Evolutionary conservation across 345 rosid species (phyloP).

Genomic region (Rhodamnia rubescens): DNA sequence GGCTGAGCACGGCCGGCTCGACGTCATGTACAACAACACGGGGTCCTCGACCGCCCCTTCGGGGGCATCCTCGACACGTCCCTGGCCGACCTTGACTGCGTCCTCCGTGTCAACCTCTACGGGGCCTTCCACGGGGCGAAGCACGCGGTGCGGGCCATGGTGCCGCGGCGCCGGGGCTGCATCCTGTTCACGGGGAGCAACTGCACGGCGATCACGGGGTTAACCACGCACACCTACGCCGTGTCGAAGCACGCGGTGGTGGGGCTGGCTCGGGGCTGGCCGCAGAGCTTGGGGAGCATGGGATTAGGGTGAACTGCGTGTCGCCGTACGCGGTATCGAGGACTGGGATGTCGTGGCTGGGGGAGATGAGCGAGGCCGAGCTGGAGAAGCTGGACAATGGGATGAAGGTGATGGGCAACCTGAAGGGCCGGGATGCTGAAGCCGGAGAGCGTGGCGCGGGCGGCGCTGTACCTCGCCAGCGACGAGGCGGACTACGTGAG

Average conservation of each 20-base stretch:
- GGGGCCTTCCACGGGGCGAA: not conserved
- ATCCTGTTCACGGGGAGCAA: not conserved
- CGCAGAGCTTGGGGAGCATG: constrained; percentile 8
- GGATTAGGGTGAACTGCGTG: constrained; percentile 15
- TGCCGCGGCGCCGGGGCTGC: not conserved
- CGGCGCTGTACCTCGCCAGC: constrained; percentile 22
- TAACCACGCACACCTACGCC: not conserved
- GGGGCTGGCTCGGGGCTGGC: constrained; percentile 6
- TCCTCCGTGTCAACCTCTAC: not conserved
- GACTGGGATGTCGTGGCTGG: not conserved
- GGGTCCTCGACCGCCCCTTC: not conserved
- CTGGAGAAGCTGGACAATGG: not conserved
- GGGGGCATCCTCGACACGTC: not conserved
- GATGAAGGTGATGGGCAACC: constrained; percentile 7
- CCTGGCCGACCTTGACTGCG: not conserved
- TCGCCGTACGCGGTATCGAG: constrained; percentile 3
- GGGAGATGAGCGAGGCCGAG: not conserved
- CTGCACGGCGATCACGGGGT: not conserved
- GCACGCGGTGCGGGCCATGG: not conserved
- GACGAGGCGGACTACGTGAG: constrained; percentile 30
- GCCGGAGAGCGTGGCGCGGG: constrained; percentile 13
- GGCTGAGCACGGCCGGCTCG: not conserved
- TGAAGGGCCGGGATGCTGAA: constrained; percentile 14
- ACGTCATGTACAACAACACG: not conserved
- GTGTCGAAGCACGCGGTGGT: constrained; percentile 11